Evolutionary conservation across 148 eudicot species (phyloP).

Genomic region (Camellia granthamiana): DNA sequence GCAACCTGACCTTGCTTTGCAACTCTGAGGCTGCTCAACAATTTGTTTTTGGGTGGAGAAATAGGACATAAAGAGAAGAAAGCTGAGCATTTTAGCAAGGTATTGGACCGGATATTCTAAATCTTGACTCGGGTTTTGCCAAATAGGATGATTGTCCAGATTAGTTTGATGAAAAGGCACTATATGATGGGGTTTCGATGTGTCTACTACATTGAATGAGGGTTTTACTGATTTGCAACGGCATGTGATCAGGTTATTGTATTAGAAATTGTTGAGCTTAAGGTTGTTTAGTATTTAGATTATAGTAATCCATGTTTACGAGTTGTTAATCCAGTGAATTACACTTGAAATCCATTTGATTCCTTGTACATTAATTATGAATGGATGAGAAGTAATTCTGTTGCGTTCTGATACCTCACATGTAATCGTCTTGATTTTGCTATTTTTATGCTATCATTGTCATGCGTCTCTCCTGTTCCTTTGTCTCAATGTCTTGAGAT

Average conservation of each 20-base stretch:
- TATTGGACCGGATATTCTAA: slow-evolving; percentile 2
- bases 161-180: slow-evolving; percentile 3
- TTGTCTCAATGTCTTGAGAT: too few relatives aligned
- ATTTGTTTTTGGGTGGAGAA: background rate
- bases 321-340: slow-evolving; percentile 7
- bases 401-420: background rate
- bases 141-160: background rate
- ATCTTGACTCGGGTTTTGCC: slow-evolving; percentile 12
- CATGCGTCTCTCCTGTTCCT: too few relatives aligned
- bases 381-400: slow-evolving; percentile 9
- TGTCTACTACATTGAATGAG: slow-evolving; percentile 16
- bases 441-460: background rate
- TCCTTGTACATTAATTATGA: slow-evolving; percentile 18
- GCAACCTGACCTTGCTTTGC: slow-evolving; percentile 98
- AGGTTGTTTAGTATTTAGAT: background rate
- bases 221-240: slow-evolving; percentile 21
- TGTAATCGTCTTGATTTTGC: background rate
- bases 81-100: slow-evolving; percentile 4
- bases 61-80: background rate
- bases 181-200: background rate
- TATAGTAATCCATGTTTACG: background rate
- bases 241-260: background rate
- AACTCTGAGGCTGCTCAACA: slow-evolving; percentile 44
- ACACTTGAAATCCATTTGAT: slow-evolving; percentile 10
- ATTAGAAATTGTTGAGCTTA: background rate